phyloP scores from a whole-genome alignment of 2,329 filamentous ascomycete species.

The Alternaria sp. region DNA sequence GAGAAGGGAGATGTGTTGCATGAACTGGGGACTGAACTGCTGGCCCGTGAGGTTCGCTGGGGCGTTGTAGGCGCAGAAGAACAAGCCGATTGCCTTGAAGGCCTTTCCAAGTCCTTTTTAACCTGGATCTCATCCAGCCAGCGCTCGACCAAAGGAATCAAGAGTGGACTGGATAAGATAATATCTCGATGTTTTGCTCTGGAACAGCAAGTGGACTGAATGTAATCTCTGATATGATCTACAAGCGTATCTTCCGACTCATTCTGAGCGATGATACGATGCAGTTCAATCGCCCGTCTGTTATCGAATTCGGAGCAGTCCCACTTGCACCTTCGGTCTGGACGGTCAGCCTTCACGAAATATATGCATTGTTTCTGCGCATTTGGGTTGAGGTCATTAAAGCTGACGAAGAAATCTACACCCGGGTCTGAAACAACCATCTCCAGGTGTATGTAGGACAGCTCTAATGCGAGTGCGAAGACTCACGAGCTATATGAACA shows the following conservation, averaged over 20 bases:
- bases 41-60: fast-evolving
- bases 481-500: not conserved
- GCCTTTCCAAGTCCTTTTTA: no score
- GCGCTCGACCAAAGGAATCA: not conserved
- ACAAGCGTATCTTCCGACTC: not conserved
- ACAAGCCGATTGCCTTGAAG: fast-evolving
- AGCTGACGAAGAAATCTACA: not conserved
- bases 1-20: not conserved
- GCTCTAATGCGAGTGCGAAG: not conserved
- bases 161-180: not conserved
- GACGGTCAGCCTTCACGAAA: not conserved
- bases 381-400: not conserved
- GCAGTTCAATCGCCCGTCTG: not conserved
- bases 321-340: not conserved
- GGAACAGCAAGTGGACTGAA: not conserved
- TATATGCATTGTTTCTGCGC: not conserved
- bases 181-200: not conserved
- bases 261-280: not conserved
- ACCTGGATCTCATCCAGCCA: not conserved
- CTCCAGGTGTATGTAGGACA: not conserved
- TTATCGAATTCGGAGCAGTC: not conserved
- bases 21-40: not conserved
- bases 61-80: not conserved
- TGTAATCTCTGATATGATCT: not conserved
- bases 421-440: not conserved